Evolutionary conservation across 148 eudicot genomes (phyloP).

Genomic region (Arctostaphylos glauca): DNA sequence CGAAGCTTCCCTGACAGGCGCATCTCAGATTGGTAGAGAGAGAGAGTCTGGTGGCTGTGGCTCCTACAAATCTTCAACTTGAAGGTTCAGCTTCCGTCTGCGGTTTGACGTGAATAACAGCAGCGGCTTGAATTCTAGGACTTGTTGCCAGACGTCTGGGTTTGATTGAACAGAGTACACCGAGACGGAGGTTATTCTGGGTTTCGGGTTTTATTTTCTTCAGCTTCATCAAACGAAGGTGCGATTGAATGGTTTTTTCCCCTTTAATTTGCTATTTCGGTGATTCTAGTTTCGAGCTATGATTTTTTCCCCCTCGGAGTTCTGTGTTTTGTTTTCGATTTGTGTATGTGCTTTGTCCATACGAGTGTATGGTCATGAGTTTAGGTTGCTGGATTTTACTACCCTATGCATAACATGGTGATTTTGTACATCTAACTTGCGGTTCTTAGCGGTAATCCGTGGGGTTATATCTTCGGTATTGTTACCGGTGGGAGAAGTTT

Average conservation of each 20-base stretch:
- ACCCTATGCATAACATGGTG: not conserved
- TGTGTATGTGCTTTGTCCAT: not conserved
- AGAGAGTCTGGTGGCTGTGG: slow-evolving; percentile 14
- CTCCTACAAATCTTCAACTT: not conserved
- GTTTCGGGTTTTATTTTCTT: not conserved
- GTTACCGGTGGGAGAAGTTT: too few species aligned
- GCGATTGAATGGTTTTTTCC: not conserved
- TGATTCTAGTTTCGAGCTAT: not conserved
- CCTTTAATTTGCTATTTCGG: not conserved
- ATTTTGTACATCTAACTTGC: not conserved
- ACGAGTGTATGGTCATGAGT: not conserved
- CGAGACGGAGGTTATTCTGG: not conserved
- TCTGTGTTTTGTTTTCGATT: not conserved
- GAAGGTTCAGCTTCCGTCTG: not conserved
- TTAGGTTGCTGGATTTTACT: slow-evolving; percentile 2
- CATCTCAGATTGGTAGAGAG: not conserved
- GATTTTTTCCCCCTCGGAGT: not conserved
- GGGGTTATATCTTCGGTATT: too few species aligned
- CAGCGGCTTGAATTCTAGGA: not conserved
- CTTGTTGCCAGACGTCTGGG: not conserved
- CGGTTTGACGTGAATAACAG: not conserved
- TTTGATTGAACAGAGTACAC: not conserved
- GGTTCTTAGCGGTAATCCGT: too few species aligned
- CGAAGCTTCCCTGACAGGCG: slow-evolving; percentile 3
- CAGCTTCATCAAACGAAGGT: not conserved